Evolutionary conservation across 106 monocot genomes (phyloP).

Genomic region (Dendrobium catenatum): DNA sequence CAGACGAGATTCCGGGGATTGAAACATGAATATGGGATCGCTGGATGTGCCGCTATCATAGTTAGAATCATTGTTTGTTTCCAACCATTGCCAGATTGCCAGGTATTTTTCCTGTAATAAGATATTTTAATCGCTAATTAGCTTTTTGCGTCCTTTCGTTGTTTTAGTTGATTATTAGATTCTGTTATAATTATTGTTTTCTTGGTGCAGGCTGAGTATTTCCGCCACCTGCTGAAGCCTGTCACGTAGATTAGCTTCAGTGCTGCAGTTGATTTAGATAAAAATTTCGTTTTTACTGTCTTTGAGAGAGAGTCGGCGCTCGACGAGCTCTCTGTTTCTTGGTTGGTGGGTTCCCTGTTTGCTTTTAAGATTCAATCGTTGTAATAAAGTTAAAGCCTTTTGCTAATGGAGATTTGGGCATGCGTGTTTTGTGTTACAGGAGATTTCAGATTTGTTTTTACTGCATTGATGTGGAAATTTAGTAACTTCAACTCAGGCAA

Average conservation of each 20-base stretch:
- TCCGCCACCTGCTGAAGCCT: slow-evolving; percentile 84
- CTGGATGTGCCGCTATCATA: slow-evolving; percentile 59
- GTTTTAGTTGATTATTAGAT: not conserved
- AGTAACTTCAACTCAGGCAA: slow-evolving; percentile 8
- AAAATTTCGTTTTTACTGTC: slow-evolving; percentile 5
- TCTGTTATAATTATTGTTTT: not conserved
- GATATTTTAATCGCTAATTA: not conserved
- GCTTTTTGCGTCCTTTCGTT: not conserved
- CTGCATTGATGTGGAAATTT: slow-evolving; percentile 13
- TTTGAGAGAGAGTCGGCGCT: not conserved
- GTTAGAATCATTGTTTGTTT: slow-evolving; percentile 78
- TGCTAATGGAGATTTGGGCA: not conserved
- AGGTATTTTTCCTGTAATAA: slow-evolving; percentile 24
- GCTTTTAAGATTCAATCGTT: not conserved
- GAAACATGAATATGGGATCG: slow-evolving; percentile 75
- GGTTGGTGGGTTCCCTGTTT: not conserved
- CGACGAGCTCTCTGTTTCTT: not conserved
- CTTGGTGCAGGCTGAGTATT: slow-evolving; percentile 71
- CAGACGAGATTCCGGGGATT: slow-evolving; percentile 80
- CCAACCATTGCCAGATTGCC: slow-evolving; percentile 77
- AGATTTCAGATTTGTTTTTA: slow-evolving; percentile 2
- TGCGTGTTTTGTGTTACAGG: not conserved
- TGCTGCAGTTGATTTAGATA: slow-evolving; percentile 3
- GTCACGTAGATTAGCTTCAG: slow-evolving; percentile 65
- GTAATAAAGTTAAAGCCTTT: not conserved